A percentile compares a stretch with the other conserved stretches of the same genome.
Conservation (phyloP, 164 flowering plant genomes). For the Aristolochia fimbriata region DNA sequence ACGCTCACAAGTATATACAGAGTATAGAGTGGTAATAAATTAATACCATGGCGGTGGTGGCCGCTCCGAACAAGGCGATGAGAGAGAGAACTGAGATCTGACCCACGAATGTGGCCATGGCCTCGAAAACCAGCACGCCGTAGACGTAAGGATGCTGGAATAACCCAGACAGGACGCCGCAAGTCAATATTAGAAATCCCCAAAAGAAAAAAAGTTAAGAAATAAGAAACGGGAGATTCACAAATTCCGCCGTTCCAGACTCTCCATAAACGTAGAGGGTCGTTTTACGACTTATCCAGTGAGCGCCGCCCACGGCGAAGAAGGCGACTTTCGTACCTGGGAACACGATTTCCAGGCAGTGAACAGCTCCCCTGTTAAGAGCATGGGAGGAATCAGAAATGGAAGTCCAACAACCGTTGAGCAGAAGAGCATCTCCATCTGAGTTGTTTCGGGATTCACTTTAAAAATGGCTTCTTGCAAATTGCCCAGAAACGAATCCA, state of each 20-base stretch:
- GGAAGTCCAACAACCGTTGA: slow-evolving; percentile 90
- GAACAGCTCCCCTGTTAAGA: slow-evolving; percentile 78
- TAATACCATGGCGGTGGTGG: slow-evolving; percentile 91
- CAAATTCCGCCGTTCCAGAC: too few relatives aligned
- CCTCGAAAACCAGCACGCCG: slow-evolving; percentile 85
- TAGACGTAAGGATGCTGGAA: slow-evolving; percentile 87
- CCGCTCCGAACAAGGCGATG: slow-evolving; percentile 93
- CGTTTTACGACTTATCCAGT: too few relatives aligned
- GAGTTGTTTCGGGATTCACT: slow-evolving; percentile 80
- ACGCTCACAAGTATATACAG: too few relatives aligned
- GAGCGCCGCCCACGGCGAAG: too few relatives aligned
- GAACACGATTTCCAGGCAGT: slow-evolving; percentile 82
- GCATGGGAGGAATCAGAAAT: slow-evolving; percentile 87
- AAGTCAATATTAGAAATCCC: too few relatives aligned
- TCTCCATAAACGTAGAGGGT: too few relatives aligned
- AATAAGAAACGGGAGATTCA: too few relatives aligned
- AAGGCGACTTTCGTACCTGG: slow-evolving; percentile 33
- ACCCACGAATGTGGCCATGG: slow-evolving; percentile 92
- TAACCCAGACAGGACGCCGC: not conserved
- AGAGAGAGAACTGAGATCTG: slow-evolving; percentile 93
- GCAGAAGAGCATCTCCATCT: slow-evolving; percentile 98
- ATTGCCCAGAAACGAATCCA: slow-evolving; percentile 84
- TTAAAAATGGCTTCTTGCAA: slow-evolving; percentile 88
- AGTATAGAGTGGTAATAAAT: too few relatives aligned
- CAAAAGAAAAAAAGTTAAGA: too few relatives aligned